Base-by-base conservation (phyloP, 1,284 basidiomycete genomes). In the Kwoniella shivajii region DNA sequence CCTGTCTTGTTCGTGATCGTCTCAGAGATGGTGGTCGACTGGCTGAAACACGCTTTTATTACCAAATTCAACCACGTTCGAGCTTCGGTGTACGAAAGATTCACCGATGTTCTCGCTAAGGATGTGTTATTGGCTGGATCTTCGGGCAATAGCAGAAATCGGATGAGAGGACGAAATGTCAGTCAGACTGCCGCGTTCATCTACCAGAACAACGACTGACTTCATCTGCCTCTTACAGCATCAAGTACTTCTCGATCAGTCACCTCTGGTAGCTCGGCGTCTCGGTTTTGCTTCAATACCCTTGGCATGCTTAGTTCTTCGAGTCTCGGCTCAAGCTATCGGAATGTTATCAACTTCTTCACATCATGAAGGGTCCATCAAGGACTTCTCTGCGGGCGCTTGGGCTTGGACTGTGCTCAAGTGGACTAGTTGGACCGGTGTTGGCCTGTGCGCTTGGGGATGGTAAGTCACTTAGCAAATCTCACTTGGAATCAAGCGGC, bases 21-120 rank as follows among this genome's bases (percentile, higher is more conserved):
- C 1, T 96, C 92, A 6, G 96, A 99, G 75, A 89, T 92, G 83
- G 78, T 92, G 4, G 96, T 99, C 27, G 96, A 99, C 76, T 99
- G 95, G 96, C 83, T 99, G 57, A 99, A 99, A 73, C 96, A 99
- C 72, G 95, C 95, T 1, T 99, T 99, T 79, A 98, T 99, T 70
- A 95, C 94, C 53, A 99, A 99, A 77, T 98, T 98, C 76, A 84
- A 84, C 67, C 90, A 94, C 70, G 94, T 99, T 52, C 86, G 95
- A 1, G 92, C 94, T 0, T 89, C 88, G 0, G 91, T 98, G 0
- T 99, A 99, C 66, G 93, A 93, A 59, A 84, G 96, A 11, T 99
- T 93, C 78, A 92, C 89, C 11, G 96, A 99, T 70, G 91, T 99
- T 0, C 83, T 99, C 0, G 98, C 95, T 69, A 88, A 91, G 41